phyloP scores from a whole-genome alignment of 345 rosid genomes.

The Mallotus nudiflorus region DNA sequence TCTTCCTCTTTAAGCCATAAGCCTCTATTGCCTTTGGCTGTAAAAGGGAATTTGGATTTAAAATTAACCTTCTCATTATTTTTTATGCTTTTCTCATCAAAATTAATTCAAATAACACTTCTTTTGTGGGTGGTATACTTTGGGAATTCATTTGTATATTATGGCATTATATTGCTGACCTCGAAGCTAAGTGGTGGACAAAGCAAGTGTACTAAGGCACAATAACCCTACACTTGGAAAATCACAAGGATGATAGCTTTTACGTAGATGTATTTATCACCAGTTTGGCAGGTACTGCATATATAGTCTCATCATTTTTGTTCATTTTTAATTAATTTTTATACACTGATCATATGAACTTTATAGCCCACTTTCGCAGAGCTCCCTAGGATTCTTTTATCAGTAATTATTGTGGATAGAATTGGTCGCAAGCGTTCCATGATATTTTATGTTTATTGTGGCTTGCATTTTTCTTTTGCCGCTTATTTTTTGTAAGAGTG shows the following conservation, averaged over 20 bases:
- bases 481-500: constrained; percentile 3
- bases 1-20: constrained; percentile 8
- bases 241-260: constrained; percentile 1
- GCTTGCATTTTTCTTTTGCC: constrained; percentile 25
- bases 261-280: constrained; percentile 25
- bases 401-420: constrained; percentile 21
- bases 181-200: constrained; percentile 21
- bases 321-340: neutral
- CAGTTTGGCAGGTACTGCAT: constrained; percentile 26
- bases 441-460: constrained; percentile 20
- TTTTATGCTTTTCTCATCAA: constrained; percentile 25
- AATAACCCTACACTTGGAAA: neutral
- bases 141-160: constrained; percentile 23
- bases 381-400: constrained; percentile 28
- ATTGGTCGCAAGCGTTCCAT: constrained; percentile 29
- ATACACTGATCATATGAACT: neutral
- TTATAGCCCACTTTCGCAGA: constrained; percentile 12
- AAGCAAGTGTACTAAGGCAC: constrained; percentile 13
- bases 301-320: neutral
- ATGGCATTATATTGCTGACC: constrained; percentile 28
- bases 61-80: constrained; percentile 19
- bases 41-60: neutral
- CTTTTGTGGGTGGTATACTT: constrained; percentile 27
- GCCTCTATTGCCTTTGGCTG: constrained; percentile 19
- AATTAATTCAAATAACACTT: constrained; percentile 18